Evolutionary conservation across 305 asterid genomes (phyloP).

Genomic region (Ajuga reptans): DNA sequence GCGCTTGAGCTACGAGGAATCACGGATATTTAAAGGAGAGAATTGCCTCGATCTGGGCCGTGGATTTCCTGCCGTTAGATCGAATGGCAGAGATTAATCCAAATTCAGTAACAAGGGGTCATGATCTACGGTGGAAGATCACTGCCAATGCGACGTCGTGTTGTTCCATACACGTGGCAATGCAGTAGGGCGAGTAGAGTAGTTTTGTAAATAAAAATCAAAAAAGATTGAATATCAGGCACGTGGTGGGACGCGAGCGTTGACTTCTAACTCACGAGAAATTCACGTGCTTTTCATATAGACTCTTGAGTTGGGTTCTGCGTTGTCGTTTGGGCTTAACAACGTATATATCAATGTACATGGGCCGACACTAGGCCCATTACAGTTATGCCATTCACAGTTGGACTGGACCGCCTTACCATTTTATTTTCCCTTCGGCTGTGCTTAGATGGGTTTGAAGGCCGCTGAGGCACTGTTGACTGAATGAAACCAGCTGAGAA

Average conservation of each 20-base stretch:
- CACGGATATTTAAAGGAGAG: slow-evolving; percentile 27
- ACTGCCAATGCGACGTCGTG: slow-evolving; percentile 12
- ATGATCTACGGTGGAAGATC: neutral
- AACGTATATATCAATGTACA: too few relatives aligned
- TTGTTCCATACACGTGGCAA: slow-evolving; percentile 2
- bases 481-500: too few relatives aligned
- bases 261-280: slow-evolving; percentile 3
- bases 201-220: neutral
- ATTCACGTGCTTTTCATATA: too few relatives aligned
- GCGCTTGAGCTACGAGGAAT: slow-evolving; percentile 24
- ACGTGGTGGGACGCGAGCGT: slow-evolving; percentile 22
- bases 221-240: neutral
- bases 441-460: too few relatives aligned
- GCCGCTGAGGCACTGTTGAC: too few relatives aligned
- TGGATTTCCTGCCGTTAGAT: slow-evolving; percentile 27
- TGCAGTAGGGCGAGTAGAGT: neutral
- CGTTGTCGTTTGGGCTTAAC: too few relatives aligned
- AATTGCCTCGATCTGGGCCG: slow-evolving; percentile 25
- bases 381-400: too few relatives aligned
- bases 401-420: too few relatives aligned
- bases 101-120: slow-evolving; percentile 11
- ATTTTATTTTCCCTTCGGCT: too few relatives aligned
- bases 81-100: slow-evolving; percentile 20
- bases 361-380: too few relatives aligned
- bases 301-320: too few relatives aligned